A percentile compares a stretch with the other conserved stretches of the same genome.
These are phyloP conservation scores for Apiospora sp. DNA, from an alignment of 2,329 filamentous ascomycete species.

Conservation along the genomic window DNA sequence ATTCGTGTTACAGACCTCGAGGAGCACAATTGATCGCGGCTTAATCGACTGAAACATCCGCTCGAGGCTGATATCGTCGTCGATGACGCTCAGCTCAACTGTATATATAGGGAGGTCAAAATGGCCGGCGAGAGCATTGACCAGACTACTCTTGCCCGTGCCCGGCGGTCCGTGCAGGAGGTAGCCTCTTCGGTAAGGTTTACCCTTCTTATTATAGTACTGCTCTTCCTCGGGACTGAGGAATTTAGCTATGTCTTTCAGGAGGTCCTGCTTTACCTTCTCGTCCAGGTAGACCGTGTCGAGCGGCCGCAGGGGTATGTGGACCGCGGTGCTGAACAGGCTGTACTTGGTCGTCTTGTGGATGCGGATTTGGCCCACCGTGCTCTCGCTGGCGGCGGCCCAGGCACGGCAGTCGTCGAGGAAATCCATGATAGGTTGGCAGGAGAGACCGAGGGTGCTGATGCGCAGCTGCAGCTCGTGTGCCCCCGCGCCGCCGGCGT, in stretches of 20 bases:
- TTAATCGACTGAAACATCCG: constrained; percentile 85
- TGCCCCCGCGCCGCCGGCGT: not conserved
- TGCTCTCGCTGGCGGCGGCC: not conserved
- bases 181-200: constrained; percentile 23
- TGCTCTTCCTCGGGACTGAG: not conserved
- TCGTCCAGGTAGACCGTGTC: constrained; percentile 24
- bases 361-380: not conserved
- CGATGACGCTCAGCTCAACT: constrained; percentile 44
- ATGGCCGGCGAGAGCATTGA: constrained; percentile 46
- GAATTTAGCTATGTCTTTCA: constrained; percentile 13
- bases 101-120: constrained; percentile 48
- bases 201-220: not conserved
- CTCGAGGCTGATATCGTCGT: constrained; percentile 78
- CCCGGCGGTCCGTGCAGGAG: constrained; percentile 22
- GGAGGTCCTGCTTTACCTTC: not conserved
- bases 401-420: not conserved
- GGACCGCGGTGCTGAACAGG: not conserved
- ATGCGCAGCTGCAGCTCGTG: not conserved
- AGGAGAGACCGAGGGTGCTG: not conserved
- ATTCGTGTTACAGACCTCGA: constrained; percentile 91
- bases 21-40: constrained; percentile 76
- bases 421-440: not conserved
- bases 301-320: constrained; percentile 37
- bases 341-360: not conserved
- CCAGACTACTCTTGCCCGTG: constrained; percentile 38